Evolutionary conservation across 2,329 filamentous ascomycete genomes (phyloP), one percentile per base, ranked within the genome.

Genomic region (Penicillium sp.): DNA sequence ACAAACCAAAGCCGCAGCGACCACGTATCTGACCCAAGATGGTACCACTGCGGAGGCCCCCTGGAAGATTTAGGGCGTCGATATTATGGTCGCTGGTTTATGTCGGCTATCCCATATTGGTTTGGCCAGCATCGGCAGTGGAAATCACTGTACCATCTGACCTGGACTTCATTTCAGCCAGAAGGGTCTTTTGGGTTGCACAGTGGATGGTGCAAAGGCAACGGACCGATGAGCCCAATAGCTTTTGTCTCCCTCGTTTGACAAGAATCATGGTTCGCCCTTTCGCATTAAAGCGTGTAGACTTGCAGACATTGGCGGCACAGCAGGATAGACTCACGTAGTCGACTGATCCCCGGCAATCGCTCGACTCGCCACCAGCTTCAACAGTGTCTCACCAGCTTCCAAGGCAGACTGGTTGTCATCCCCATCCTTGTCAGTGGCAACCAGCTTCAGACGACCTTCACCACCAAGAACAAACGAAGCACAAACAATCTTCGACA

Each of bases 381-480:
- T 63, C 22, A 77, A 59, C 27, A 77, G 55, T 0, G 54, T 59
- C 46, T 73, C 68, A 50, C 69, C 71, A 2, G 71, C 72, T 14
- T 54, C 63, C 43, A 71, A 64, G 49, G 67, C 60, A 43, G 64
- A 56, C 21, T 36, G 10, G 16, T 34, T 21, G 4, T 34, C 16
- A 2, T 21, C 18, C 1, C 52, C 56, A 9, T 61, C 56, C n/a
- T 59, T 60, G 31, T 61, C 60, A 24, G 51, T 47, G 7, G 64
- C 70, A 57, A 73, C 67, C 14, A 77, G 52, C 55, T 77, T 77
- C 55, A 76, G 58, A 45, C 68, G 67, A 9, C 75, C 75, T 16
- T 77, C 75, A 11, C 61, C 62, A 2, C 70, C 72, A 31, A 76
- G 51, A 10, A 74, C 69, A 58, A 77, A 76, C 18, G 68, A 71